Conservation (phyloP, 306 rosid genomes). For the Ziziphus jujuba region DNA sequence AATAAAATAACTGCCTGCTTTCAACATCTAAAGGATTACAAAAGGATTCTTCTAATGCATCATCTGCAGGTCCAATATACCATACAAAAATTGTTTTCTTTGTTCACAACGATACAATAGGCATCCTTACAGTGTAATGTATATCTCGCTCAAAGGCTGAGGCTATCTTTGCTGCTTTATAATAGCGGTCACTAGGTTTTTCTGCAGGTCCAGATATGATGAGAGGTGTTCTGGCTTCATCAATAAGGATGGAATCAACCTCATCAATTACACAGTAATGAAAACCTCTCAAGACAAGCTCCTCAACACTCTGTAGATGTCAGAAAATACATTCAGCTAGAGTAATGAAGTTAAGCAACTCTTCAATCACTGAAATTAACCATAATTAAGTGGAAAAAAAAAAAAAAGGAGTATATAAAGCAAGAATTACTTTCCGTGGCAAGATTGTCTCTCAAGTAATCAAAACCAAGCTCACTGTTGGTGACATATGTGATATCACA, state of each 20-base stretch:
- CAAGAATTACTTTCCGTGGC: conserved; percentile 99
- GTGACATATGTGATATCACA: conserved; percentile 97
- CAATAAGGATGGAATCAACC: conserved; percentile 98
- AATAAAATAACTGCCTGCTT: no score
- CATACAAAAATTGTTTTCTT: background rate
- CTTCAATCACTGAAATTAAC: conserved; percentile 23
- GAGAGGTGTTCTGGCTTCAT: conserved; percentile 98
- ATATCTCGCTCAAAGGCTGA: conserved; percentile 81
- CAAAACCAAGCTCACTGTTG: conserved; percentile 97
- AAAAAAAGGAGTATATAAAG: conserved; percentile 43
- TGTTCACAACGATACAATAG: background rate
- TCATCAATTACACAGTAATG: conserved; percentile 92
- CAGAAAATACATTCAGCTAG: conserved; percentile 34
- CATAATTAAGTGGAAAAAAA: conserved; percentile 14
- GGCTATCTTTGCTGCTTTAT: conserved; percentile 95
- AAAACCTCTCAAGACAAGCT: conserved; percentile 88
- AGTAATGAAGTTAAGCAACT: conserved; percentile 25
- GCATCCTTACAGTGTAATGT: conserved; percentile 81
- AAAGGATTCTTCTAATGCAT: background rate
- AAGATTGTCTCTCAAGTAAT: conserved; percentile 96
- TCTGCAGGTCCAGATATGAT: conserved; percentile 98
- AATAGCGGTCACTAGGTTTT: conserved; percentile 84
- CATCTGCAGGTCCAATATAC: background rate
- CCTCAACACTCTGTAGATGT: conserved; percentile 81
- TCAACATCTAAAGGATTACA: background rate